These are phyloP conservation scores for Candida easanensis DNA, from an alignment of 805 yeast genomes.

Conservation along the genomic window DNA sequence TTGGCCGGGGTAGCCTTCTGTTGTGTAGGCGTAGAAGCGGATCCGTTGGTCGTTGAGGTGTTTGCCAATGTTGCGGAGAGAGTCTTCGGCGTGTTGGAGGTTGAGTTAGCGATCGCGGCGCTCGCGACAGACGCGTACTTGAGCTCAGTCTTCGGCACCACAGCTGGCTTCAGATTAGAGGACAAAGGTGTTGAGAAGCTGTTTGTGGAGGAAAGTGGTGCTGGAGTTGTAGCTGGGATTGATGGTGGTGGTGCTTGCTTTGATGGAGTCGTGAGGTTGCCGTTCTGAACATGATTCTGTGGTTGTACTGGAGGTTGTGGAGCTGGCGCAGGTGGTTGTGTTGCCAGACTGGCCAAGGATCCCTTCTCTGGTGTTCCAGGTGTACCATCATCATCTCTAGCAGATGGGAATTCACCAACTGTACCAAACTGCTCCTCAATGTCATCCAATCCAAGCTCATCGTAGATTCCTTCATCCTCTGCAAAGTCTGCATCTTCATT, in stretches of 20 bases:
- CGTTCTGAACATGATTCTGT: too few relatives aligned
- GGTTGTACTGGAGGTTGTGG: slow-evolving; percentile 3
- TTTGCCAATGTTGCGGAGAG: slow-evolving; percentile 3
- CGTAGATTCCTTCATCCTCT: slow-evolving; percentile 91
- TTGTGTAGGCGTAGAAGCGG: not conserved
- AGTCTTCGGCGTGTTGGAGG: slow-evolving; percentile 21
- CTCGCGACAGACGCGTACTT: slow-evolving; percentile 50
- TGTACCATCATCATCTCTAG: slow-evolving; percentile 11
- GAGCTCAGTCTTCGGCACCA: slow-evolving; percentile 52
- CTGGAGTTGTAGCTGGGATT: not conserved
- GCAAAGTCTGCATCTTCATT: slow-evolving; percentile 91
- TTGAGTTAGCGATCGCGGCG: slow-evolving; percentile 18
- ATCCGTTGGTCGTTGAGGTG: too few relatives aligned
- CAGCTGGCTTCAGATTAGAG: slow-evolving; percentile 49
- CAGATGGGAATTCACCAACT: slow-evolving; percentile 37
- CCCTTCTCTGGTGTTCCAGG: slow-evolving; percentile 13
- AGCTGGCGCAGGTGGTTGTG: not conserved
- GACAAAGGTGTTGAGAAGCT: slow-evolving; percentile 18
- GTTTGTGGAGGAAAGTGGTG: slow-evolving; percentile 4
- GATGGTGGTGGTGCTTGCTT: not conserved
- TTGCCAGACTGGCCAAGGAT: slow-evolving; percentile 1
- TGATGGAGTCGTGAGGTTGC: slow-evolving; percentile 7
- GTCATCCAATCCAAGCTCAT: slow-evolving; percentile 71
- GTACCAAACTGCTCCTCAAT: slow-evolving; percentile 51
- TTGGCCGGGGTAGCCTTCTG: not conserved